Percentiles rank a stretch among this genome's conserved stretches.
phyloP scores from a whole-genome alignment of 805 yeast genomes.

The Allodekkera sacchari region DNA sequence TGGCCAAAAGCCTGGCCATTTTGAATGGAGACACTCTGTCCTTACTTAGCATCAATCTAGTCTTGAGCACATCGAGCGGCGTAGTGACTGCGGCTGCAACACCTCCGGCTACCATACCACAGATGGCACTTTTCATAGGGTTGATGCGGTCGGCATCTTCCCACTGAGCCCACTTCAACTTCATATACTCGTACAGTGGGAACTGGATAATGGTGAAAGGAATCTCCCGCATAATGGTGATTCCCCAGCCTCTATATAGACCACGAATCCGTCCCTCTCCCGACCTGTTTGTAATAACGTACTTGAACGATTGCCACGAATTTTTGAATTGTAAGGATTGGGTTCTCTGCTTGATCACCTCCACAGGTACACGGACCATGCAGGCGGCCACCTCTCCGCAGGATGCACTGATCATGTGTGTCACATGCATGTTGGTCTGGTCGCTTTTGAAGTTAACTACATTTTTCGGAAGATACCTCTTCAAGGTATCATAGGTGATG shows the following conservation, averaged over 20 bases:
- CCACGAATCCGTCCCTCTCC: slow-evolving; percentile 78
- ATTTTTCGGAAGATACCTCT: slow-evolving; percentile 26
- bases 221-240: slow-evolving; percentile 90
- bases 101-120: slow-evolving; percentile 80
- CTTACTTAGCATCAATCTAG: slow-evolving; percentile 74
- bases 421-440: slow-evolving; percentile 28
- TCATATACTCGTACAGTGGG: slow-evolving; percentile 83
- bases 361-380: slow-evolving; percentile 91
- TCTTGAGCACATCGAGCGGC: slow-evolving; percentile 72
- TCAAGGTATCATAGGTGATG: slow-evolving; percentile 76
- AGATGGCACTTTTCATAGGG: slow-evolving; percentile 72
- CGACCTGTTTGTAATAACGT: slow-evolving; percentile 50
- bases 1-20: slow-evolving; percentile 44
- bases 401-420: slow-evolving; percentile 86
- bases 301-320: slow-evolving; percentile 60
- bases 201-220: slow-evolving; percentile 96
- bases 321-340: slow-evolving; percentile 57
- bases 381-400: slow-evolving; percentile 92
- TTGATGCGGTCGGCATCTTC: slow-evolving; percentile 35
- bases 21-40: slow-evolving; percentile 35
- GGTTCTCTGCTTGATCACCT: slow-evolving; percentile 90
- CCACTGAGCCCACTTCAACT: slow-evolving; percentile 44
- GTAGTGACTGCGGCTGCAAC: slow-evolving; percentile 76
- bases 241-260: slow-evolving; percentile 85
- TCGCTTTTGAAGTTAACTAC: slow-evolving; percentile 11